Evolutionary conservation across 1,284 basidiomycete species (phyloP).

Genomic region (Irpex sp.): DNA sequence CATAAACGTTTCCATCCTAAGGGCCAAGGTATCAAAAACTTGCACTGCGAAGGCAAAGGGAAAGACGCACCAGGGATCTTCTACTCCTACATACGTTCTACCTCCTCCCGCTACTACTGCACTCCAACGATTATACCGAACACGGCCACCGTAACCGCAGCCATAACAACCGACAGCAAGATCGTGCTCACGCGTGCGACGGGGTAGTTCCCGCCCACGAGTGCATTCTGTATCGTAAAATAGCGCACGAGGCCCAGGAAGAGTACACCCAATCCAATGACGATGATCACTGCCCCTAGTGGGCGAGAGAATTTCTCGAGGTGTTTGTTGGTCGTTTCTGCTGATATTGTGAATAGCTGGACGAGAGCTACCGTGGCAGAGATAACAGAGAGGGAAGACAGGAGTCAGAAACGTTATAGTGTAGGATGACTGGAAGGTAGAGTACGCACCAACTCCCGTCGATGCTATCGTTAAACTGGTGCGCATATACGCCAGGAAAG

Average conservation of each 20-base stretch:
- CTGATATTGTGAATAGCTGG: slow-evolving; percentile 51
- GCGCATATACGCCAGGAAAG: slow-evolving; percentile 56
- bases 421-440: neutral
- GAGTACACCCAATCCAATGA: slow-evolving; percentile 47
- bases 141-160: slow-evolving; percentile 42
- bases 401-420: neutral
- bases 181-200: slow-evolving; percentile 45
- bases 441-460: slow-evolving; percentile 38
- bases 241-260: slow-evolving; percentile 49
- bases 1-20: no score
- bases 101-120: neutral
- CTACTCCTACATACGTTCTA: no score
- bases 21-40: no score
- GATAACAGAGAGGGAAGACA: neutral
- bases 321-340: slow-evolving; percentile 21
- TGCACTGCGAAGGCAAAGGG: no score
- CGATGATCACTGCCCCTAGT: slow-evolving; percentile 49
- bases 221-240: slow-evolving; percentile 50
- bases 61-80: no score
- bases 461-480: slow-evolving; percentile 56
- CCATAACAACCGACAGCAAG: slow-evolving; percentile 40
- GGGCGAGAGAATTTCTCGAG: slow-evolving; percentile 46
- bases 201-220: slow-evolving; percentile 54
- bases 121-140: slow-evolving; percentile 46
- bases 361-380: slow-evolving; percentile 47